Evolutionary conservation across 495 filamentous ascomycete genomes (phyloP).

Genomic region (Neurospora pannonica): DNA sequence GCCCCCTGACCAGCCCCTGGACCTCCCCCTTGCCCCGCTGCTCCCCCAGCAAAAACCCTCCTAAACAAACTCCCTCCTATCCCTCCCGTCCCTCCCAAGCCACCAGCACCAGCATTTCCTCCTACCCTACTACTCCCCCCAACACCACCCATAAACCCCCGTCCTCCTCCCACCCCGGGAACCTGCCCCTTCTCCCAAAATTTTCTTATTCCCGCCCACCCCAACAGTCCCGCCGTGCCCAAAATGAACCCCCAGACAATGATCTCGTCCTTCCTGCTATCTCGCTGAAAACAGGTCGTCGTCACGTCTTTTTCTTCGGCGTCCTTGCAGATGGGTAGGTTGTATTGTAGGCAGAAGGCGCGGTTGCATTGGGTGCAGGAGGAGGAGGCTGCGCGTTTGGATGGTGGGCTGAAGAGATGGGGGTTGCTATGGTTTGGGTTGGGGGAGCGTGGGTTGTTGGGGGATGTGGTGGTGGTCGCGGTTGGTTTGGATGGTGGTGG

Average conservation of each 20-base stretch:
- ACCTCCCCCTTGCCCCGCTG: background rate
- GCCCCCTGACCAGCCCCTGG: background rate
- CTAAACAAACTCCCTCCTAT: background rate
- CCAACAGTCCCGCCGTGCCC: conserved; percentile 71
- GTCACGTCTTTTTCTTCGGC: conserved; percentile 81
- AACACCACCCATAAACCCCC: background rate
- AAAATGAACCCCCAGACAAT: conserved; percentile 91
- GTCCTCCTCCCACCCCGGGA: background rate
- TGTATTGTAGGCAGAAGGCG: conserved; percentile 78
- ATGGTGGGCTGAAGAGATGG: background rate
- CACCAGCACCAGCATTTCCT: background rate
- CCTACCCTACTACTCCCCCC: background rate
- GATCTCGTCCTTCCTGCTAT: conserved; percentile 78
- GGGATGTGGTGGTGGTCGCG: conserved; percentile 13
- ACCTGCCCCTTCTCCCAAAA: conserved; percentile 44
- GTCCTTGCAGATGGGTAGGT: conserved; percentile 75
- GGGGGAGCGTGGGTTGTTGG: background rate
- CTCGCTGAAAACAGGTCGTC: conserved; percentile 87
- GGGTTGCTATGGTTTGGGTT: background rate
- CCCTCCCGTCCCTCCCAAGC: background rate
- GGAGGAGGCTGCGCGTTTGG: conserved; percentile 20
- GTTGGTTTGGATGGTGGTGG: conserved; percentile 9
- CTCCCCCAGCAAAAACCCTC: background rate
- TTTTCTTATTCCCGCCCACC: conserved; percentile 60
- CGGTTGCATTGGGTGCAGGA: conserved; percentile 81